Conservation (phyloP, 192 early-diverging fungal genomes). For the Coemansia sp. region DNA sequence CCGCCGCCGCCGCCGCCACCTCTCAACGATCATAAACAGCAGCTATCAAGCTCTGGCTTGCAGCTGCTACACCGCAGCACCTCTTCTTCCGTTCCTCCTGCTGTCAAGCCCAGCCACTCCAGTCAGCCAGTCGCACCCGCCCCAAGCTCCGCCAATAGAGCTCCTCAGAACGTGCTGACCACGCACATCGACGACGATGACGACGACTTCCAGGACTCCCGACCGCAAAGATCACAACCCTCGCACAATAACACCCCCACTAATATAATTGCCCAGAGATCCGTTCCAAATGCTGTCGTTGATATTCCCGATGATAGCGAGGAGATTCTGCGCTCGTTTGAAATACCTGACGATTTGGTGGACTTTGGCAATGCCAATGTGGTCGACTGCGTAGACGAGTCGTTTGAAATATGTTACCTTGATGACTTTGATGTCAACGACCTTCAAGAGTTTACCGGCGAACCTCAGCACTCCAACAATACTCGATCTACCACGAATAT, state of each 20-base stretch:
- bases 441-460: background rate
- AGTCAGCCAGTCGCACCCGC: background rate
- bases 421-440: conserved; percentile 27
- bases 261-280: background rate
- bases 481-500: background rate
- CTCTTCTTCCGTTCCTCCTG: background rate
- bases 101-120: background rate
- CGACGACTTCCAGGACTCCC: conserved; percentile 34
- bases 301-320: conserved; percentile 23
- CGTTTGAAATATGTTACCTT: conserved; percentile 23
- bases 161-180: background rate
- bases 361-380: background rate
- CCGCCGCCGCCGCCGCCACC: background rate
- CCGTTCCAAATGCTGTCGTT: background rate
- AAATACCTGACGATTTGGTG: conserved; percentile 30
- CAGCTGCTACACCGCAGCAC: background rate
- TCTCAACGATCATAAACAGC: conserved; percentile 10
- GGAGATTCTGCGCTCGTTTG: conserved; percentile 24
- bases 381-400: conserved; percentile 13
- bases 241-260: background rate
- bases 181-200: conserved; percentile 12
- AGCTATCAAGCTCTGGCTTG: background rate
- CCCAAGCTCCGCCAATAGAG: background rate
- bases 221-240: background rate
- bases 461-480: background rate